A percentile compares a stretch with the other conserved stretches of the same genome.
These are phyloP conservation scores for Fusarium sp. DNA, from an alignment of 2,329 filamentous ascomycete species.

Conservation along the genomic window DNA sequence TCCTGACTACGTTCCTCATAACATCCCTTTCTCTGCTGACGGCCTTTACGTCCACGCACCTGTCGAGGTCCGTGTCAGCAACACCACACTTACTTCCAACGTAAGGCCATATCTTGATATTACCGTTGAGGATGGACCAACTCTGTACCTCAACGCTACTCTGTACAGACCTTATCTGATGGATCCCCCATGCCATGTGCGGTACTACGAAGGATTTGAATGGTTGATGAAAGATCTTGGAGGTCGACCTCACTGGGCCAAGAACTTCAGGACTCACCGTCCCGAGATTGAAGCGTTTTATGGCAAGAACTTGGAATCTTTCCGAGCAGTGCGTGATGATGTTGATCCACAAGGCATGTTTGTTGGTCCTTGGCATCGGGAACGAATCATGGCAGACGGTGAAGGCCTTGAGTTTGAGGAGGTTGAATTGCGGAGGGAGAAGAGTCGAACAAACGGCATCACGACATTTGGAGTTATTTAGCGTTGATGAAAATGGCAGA, in stretches of 20 bases:
- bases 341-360: conserved; percentile 88
- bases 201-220: conserved; percentile 91
- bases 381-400: conserved; percentile 65
- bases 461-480: conserved; percentile 42
- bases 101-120: conserved; percentile 72
- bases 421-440: conserved; percentile 47
- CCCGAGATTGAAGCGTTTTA: conserved; percentile 75
- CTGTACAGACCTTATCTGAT: conserved; percentile 84
- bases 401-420: conserved; percentile 53
- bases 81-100: conserved; percentile 63
- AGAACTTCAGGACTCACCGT: conserved; percentile 79
- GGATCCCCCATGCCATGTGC: conserved; percentile 78
- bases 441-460: conserved; percentile 43
- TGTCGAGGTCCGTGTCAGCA: conserved; percentile 87
- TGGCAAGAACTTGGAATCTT: conserved; percentile 72
- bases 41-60: conserved; percentile 89
- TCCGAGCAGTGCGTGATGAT: conserved; percentile 73
- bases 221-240: conserved; percentile 89
- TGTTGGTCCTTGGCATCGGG: conserved; percentile 87
- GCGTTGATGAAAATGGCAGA: conserved; percentile 14
- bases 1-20: conserved; percentile 69
- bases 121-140: conserved; percentile 73
- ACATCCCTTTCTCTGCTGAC: conserved; percentile 83
- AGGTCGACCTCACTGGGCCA: conserved; percentile 89
- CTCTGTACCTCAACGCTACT: conserved; percentile 89